Base-by-base conservation (phyloP, 495 filamentous ascomycete species). In the Hypoxylon cercidicola region DNA sequence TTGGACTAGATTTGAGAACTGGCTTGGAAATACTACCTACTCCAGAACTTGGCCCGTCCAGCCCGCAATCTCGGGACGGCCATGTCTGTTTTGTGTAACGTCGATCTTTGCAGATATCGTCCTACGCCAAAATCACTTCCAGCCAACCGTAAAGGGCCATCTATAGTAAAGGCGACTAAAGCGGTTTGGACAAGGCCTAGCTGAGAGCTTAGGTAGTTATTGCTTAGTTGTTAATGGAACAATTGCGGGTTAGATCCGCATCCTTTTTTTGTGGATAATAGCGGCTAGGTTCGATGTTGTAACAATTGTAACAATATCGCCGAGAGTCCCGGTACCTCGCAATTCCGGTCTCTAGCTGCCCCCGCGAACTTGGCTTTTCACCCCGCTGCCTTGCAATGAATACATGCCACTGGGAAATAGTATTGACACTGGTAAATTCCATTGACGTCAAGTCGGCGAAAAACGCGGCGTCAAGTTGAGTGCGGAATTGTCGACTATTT, bases 1-100 rank as follows among this genome's bases (percentile, higher is more conserved):
- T 53, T 35, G 28, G 43, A 32, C 37, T 19, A 18, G 40, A 11
- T 16, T 46, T n/a, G 15, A 34, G 35, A 20, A 49, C 25, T 19
- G 15, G 49, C 11, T 50, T 47, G 18, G 34, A 44, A 28, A 39
- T n/a, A n/a, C n/a, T n/a, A 55, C 23, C 19, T 47, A 53, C 53
- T 2, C 54, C 21, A 64, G 55, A 68, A 43, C 40, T 60, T 50
- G 60, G 8, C 43, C 44, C 30, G 41, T 64, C 44, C 49, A 68
- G 55, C 50, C 60, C 65, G 55, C 60, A 64, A 68, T 68, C 60
- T 68, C 65, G 60, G 60, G 51, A 47, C 19, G 30, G 32, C 35
- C 11, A 60, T 51, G 32, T 25, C 20, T 40, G 8, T 18, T 30
- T 19, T 56, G 39, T 50, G 59, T 60, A 55, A 56, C 60, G 45